Evolutionary conservation across 2,329 filamentous ascomycete genomes (phyloP).

Genomic region (Monosporascus sp.): DNA sequence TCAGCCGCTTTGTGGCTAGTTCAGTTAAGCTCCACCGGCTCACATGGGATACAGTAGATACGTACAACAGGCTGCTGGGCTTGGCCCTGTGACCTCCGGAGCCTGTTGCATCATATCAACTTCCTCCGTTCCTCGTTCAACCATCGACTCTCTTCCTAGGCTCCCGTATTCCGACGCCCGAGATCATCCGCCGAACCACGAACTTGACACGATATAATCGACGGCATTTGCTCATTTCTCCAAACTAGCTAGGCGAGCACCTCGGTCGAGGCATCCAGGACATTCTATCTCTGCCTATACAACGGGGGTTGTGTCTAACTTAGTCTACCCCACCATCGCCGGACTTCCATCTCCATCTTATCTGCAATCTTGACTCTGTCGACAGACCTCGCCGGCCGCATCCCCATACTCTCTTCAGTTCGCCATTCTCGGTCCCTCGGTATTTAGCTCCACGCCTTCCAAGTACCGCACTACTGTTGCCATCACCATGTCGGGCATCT

Average conservation of each 20-base stretch:
- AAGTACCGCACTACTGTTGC: slow-evolving; percentile 2
- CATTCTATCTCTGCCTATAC: neutral
- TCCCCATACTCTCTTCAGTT: neutral
- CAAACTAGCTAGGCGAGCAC: neutral
- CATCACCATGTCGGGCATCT: slow-evolving; percentile 57
- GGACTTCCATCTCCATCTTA: neutral
- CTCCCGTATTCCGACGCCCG: neutral
- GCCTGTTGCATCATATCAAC: neutral
- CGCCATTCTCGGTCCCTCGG: neutral
- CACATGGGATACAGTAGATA: too few relatives aligned
- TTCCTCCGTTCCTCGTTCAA: too few relatives aligned
- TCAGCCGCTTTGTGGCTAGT: too few relatives aligned
- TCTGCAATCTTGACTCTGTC: neutral
- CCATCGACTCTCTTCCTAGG: neutral
- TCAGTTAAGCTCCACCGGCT: too few relatives aligned
- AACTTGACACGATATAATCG: neutral
- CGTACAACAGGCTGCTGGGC: neutral
- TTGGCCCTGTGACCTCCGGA: neutral
- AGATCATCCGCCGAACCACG: neutral
- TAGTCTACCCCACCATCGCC: neutral
- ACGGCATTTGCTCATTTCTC: neutral
- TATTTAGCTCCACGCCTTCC: neutral
- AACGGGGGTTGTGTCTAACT: neutral
- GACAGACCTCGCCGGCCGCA: neutral
- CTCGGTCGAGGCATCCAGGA: neutral